phyloP scores from a whole-genome alignment of 345 rosid genomes.

The Eutrema yunnanense region DNA sequence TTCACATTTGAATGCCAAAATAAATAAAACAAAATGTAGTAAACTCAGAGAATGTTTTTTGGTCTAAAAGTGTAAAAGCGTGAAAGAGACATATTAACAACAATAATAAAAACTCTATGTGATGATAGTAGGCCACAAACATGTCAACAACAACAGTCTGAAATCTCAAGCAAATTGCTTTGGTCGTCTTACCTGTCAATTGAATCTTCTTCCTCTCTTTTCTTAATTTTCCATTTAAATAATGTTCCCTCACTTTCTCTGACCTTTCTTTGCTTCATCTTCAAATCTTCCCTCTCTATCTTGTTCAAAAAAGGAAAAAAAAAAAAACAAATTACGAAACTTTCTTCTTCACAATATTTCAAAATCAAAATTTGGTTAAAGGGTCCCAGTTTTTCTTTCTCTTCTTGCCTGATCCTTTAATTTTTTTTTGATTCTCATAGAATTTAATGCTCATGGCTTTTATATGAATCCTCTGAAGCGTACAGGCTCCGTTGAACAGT shows the following conservation, averaged over 20 bases:
- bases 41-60: conserved; percentile 29
- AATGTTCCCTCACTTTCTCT: conserved; percentile 28
- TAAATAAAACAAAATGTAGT: neutral
- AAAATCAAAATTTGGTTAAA: conserved; percentile 31
- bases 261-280: conserved; percentile 31
- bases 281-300: conserved; percentile 34
- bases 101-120: neutral
- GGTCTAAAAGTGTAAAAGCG: conserved; percentile 20
- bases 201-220: neutral
- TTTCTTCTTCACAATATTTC: conserved; percentile 27
- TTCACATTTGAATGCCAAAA: no score
- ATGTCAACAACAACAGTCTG: conserved; percentile 32
- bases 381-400: conserved; percentile 25
- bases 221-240: conserved; percentile 9
- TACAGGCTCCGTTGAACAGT: conserved; percentile 31
- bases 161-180: conserved; percentile 29
- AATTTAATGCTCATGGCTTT: conserved; percentile 30
- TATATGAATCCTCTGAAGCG: conserved; percentile 14
- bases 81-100: conserved; percentile 34
- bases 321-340: conserved; percentile 7
- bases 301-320: conserved; percentile 22
- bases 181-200: conserved; percentile 21
- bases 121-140: conserved; percentile 26
- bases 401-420: conserved; percentile 25
- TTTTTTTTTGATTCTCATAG: conserved; percentile 13